A percentile compares a stretch with the other conserved stretches of the same genome.
These are phyloP conservation scores for Cryptomeria japonica DNA, from an alignment of 75 land plant species.

Conservation along the genomic window DNA sequence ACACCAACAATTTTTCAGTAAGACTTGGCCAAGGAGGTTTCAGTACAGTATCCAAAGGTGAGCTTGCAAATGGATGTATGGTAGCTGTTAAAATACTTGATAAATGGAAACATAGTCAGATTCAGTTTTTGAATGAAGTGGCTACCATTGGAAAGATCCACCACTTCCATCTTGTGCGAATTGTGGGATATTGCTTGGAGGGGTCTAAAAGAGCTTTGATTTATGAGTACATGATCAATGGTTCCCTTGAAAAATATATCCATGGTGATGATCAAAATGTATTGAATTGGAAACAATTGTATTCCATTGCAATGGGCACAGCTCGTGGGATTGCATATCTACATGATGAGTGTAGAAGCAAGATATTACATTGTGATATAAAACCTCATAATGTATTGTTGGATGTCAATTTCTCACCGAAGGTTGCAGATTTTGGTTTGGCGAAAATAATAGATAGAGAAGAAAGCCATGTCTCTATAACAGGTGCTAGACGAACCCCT, in stretches of 20 bases:
- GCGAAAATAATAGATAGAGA: too few relatives aligned
- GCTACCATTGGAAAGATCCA: constrained; percentile 34
- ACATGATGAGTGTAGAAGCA: neutral
- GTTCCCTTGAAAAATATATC: constrained; percentile 35
- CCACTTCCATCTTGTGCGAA: constrained; percentile 32
- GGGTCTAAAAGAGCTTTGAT: constrained; percentile 21
- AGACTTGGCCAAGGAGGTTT: constrained; percentile 29
- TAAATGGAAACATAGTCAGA: constrained; percentile 11
- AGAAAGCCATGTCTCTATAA: too few relatives aligned
- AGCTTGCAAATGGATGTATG: constrained; percentile 11
- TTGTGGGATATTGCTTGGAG: constrained; percentile 33
- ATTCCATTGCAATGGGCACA: neutral
- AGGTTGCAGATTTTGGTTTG: too few relatives aligned
- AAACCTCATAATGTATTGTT: too few relatives aligned
- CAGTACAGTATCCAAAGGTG: constrained; percentile 29
- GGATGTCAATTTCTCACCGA: too few relatives aligned
- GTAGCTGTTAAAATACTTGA: constrained; percentile 31
- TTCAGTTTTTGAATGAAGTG: constrained; percentile 31
- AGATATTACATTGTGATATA: too few relatives aligned
- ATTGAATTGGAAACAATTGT: neutral
- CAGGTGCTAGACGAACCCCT: too few relatives aligned
- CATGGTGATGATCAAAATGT: neutral
- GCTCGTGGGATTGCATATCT: neutral
- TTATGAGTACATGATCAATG: constrained; percentile 44
- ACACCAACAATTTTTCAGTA: neutral